Conservation (phyloP, 495 filamentous ascomycete genomes). For the Lepidopterella palustris region DNA sequence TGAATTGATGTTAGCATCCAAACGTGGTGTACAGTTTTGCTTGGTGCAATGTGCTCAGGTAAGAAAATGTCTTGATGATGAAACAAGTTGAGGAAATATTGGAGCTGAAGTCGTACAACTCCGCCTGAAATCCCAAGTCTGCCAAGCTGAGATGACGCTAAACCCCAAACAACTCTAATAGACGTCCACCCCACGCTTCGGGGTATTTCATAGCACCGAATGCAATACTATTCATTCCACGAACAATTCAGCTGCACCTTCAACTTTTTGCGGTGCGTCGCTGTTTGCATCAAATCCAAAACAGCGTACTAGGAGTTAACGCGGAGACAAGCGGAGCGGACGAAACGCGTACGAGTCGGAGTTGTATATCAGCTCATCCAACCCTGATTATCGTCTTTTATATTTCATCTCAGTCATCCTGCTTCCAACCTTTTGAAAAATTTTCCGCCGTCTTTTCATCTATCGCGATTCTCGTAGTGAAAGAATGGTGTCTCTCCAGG, state of each 20-base stretch:
- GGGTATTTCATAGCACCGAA: too few relatives aligned
- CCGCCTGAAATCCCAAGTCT: too few relatives aligned
- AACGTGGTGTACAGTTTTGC: too few relatives aligned
- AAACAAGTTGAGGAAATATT: too few relatives aligned
- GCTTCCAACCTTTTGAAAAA: neutral
- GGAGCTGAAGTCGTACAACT: too few relatives aligned
- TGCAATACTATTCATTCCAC: too few relatives aligned
- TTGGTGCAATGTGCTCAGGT: too few relatives aligned
- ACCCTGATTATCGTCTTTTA: neutral
- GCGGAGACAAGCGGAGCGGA: neutral
- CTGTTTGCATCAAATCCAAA: neutral
- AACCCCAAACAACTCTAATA: too few relatives aligned
- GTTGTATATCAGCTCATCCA: neutral
- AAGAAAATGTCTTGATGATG: too few relatives aligned
- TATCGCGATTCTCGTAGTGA: neutral
- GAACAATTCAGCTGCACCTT: neutral
- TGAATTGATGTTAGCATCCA: too few relatives aligned
- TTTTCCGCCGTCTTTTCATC: neutral
- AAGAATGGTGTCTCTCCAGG: slow-evolving; percentile 42
- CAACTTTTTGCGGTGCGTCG: neutral
- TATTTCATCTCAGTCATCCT: neutral
- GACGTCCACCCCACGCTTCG: too few relatives aligned
- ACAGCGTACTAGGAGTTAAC: neutral
- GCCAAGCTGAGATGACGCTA: too few relatives aligned
- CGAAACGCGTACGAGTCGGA: neutral